Evolutionary conservation across 805 yeast genomes (phyloP).

Genomic region (Wickerhamiella kurtzmanii): DNA sequence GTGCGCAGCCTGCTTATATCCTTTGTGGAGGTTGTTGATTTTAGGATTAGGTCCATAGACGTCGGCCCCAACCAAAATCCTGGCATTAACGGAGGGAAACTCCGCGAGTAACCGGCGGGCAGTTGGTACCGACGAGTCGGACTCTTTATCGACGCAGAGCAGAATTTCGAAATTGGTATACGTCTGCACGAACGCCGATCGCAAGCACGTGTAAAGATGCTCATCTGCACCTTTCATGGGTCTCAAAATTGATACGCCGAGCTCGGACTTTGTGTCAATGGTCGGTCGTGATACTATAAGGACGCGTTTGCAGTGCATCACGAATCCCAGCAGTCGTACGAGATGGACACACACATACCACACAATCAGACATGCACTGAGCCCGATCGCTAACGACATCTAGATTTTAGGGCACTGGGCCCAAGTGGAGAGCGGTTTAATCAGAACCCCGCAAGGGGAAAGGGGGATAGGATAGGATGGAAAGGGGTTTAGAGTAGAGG

Average conservation of each 20-base stretch:
- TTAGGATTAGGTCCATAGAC: conserved; percentile 76
- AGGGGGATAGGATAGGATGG: too few relatives aligned
- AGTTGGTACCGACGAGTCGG: conserved; percentile 53
- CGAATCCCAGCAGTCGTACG: conserved; percentile 7
- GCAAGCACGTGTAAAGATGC: conserved; percentile 53
- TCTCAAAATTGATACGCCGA: conserved; percentile 63
- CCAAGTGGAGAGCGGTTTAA: too few relatives aligned
- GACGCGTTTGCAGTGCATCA: conserved; percentile 2
- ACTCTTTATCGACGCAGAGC: conserved; percentile 54
- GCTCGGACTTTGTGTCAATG: conserved; percentile 20
- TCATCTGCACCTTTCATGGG: conserved; percentile 78
- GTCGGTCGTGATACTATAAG: neutral
- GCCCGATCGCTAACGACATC: too few relatives aligned
- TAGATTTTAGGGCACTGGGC: too few relatives aligned
- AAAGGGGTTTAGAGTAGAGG: too few relatives aligned
- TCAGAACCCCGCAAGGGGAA: too few relatives aligned
- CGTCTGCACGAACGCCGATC: conserved; percentile 51
- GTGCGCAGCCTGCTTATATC: conserved; percentile 50
- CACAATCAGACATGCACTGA: neutral
- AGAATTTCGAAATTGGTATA: conserved; percentile 58
- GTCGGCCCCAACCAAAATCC: conserved; percentile 39
- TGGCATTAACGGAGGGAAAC: conserved; percentile 46
- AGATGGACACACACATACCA: conserved; percentile 9
- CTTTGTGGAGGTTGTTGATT: conserved; percentile 75
- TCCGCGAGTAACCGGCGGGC: conserved; percentile 36